Percentiles rank a stretch among this genome's conserved stretches.
Evolutionary conservation across 2,329 filamentous ascomycete species (phyloP).

Genomic region (Calonectria honghensis): DNA sequence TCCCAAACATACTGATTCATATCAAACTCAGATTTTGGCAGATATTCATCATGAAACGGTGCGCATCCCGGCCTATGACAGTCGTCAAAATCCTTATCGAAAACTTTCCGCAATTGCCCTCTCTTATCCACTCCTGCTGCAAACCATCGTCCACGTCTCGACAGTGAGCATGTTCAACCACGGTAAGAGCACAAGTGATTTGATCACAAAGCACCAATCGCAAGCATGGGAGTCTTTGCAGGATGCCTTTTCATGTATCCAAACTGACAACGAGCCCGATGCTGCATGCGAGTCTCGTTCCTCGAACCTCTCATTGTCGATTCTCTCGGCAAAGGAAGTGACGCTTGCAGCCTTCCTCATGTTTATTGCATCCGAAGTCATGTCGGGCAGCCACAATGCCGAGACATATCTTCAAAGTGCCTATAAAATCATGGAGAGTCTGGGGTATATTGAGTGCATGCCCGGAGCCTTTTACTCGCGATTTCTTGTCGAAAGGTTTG

Average conservation of each 20-base stretch:
- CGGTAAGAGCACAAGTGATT: constrained; percentile 18
- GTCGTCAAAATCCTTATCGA: constrained; percentile 14
- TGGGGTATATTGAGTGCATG: constrained; percentile 6
- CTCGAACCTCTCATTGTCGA: background rate
- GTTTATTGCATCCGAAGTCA: constrained; percentile 36
- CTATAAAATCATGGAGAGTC: background rate
- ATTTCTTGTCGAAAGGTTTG: constrained; percentile 20
- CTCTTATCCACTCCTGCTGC: constrained; percentile 31
- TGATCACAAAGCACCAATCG: constrained; percentile 22
- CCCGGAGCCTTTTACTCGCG: constrained; percentile 17
- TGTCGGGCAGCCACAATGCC: constrained; percentile 30
- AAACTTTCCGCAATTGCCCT: constrained; percentile 18
- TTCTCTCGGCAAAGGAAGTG: constrained; percentile 23
- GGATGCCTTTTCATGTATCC: background rate
- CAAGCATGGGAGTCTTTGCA: constrained; percentile 27
- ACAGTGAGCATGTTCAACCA: constrained; percentile 40
- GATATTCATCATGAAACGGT: constrained; percentile 10
- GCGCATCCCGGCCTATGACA: constrained; percentile 18
- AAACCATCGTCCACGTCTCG: constrained; percentile 35
- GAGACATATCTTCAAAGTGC: constrained; percentile 22
- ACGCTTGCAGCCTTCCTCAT: constrained; percentile 36
- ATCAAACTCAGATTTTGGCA: background rate
- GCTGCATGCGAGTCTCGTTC: background rate
- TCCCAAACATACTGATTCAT: background rate
- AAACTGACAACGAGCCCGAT: background rate